These are phyloP conservation scores for Candida maesae DNA, from an alignment of 805 yeast species.

Conservation along the genomic window DNA sequence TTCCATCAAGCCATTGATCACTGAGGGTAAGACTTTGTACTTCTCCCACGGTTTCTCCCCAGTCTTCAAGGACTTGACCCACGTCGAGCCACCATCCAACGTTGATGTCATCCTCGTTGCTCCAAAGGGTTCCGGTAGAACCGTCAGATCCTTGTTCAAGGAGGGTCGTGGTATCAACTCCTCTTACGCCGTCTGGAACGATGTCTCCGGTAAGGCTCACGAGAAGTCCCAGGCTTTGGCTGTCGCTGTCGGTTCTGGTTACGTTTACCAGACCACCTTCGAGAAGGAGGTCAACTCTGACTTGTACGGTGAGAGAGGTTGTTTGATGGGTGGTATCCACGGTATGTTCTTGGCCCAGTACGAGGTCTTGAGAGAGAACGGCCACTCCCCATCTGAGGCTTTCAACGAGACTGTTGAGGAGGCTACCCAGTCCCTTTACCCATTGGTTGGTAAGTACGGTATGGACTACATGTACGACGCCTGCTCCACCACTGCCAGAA, in stretches of 20 bases:
- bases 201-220: slow-evolving; percentile 97
- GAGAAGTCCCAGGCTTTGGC: slow-evolving; percentile 98
- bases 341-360: slow-evolving; percentile 99
- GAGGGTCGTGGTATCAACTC: slow-evolving; percentile 99
- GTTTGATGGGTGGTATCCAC: slow-evolving; percentile 99
- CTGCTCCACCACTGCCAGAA: slow-evolving; percentile 99
- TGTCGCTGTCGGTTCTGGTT: slow-evolving; percentile 99
- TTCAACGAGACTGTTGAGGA: slow-evolving; percentile 99
- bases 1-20: slow-evolving; percentile 80
- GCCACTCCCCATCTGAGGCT: slow-evolving; percentile 99
- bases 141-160: slow-evolving; percentile 98
- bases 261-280: slow-evolving; percentile 99
- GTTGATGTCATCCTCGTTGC: slow-evolving; percentile 98
- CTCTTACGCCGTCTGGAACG: slow-evolving; percentile 99
- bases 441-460: slow-evolving; percentile 98
- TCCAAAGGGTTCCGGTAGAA: slow-evolving; percentile 99
- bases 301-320: slow-evolving; percentile 99
- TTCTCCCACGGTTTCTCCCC: slow-evolving; percentile 99
- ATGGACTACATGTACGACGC: slow-evolving; percentile 99
- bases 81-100: slow-evolving; percentile 92
- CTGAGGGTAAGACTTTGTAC: slow-evolving; percentile 97
- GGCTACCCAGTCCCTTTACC: slow-evolving; percentile 99
- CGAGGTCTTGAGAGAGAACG: slow-evolving; percentile 99
- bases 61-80: slow-evolving; percentile 95
- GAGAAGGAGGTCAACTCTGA: slow-evolving; percentile 99